Evolutionary conservation across 2,329 filamentous ascomycete genomes (phyloP).

Genomic region (Diaporthe sp.): DNA sequence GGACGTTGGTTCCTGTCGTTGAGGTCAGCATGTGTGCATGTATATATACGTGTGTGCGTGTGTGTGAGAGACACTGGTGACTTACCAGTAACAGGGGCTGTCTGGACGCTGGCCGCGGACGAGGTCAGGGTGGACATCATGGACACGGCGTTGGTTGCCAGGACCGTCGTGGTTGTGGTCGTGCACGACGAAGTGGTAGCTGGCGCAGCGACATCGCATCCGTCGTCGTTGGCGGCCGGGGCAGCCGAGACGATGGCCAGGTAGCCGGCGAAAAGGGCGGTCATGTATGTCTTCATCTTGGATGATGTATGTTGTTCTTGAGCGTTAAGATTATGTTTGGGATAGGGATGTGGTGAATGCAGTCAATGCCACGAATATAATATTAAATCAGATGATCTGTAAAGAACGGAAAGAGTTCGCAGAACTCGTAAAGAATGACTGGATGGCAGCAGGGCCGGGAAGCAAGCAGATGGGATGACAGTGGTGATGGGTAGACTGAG

Average conservation of each 20-base stretch:
- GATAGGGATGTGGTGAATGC: background rate
- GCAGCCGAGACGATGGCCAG: constrained; percentile 19
- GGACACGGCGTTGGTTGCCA: constrained; percentile 27
- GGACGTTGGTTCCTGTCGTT: constrained; percentile 50
- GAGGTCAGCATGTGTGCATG: constrained; percentile 24
- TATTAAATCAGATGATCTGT: constrained; percentile 1
- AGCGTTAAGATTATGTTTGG: background rate
- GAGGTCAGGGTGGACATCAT: constrained; percentile 8
- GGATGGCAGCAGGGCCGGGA: background rate
- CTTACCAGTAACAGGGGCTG: constrained; percentile 39
- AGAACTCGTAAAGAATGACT: constrained; percentile 36
- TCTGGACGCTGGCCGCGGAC: constrained; percentile 4
- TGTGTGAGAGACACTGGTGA: constrained; percentile 39
- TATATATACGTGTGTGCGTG: background rate
- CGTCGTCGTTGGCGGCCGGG: constrained; percentile 25
- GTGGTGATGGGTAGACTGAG: constrained; percentile 12
- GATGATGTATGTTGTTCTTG: background rate
- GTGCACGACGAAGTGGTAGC: constrained; percentile 26
- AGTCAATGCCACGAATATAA: background rate
- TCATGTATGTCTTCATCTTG: constrained; percentile 31
- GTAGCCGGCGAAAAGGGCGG: constrained; percentile 2
- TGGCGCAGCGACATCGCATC: constrained; percentile 1
- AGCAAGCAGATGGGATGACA: constrained; percentile 7
- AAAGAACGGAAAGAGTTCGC: constrained; percentile 37
- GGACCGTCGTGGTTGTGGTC: constrained; percentile 16